phyloP scores from a whole-genome alignment of 1,139 yeast genomes.

The Wickerhamiella infanticola region DNA sequence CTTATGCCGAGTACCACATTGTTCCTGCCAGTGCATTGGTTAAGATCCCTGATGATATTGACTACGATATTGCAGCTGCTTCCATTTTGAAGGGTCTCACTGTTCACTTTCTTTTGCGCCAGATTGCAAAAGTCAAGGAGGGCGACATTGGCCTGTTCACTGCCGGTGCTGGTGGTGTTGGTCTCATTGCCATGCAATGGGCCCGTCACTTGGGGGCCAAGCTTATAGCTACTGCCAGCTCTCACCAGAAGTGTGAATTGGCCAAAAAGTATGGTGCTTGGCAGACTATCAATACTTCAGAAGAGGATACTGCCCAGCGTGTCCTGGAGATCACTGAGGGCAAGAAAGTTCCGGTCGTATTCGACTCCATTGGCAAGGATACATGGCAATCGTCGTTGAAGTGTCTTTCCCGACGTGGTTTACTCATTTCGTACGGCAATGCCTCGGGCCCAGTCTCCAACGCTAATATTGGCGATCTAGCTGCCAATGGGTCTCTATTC shows the following conservation, averaged over 20 bases:
- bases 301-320: conserved; percentile 38
- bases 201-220: conserved; percentile 49
- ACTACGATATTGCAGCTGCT: conserved; percentile 44
- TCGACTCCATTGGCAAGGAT: conserved; percentile 72
- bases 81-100: conserved; percentile 59
- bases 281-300: conserved; percentile 44
- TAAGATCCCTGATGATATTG: conserved; percentile 35
- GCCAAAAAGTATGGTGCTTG: conserved; percentile 69
- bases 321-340: conserved; percentile 57
- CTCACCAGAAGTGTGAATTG: conserved; percentile 34
- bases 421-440: conserved; percentile 66
- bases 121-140: conserved; percentile 47
- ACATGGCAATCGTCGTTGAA: conserved; percentile 52
- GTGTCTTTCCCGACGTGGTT: conserved; percentile 55
- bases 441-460: conserved; percentile 80
- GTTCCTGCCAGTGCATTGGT: conserved; percentile 20
- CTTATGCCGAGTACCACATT: conserved; percentile 71
- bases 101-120: conserved; percentile 52
- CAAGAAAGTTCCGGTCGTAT: conserved; percentile 55
- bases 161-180: conserved; percentile 96
- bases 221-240: conserved; percentile 73
- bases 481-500: conserved; percentile 46
- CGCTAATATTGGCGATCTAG: conserved; percentile 32
- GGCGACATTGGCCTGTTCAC: conserved; percentile 62
- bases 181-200: conserved; percentile 50